Conservation (phyloP, 768 basidiomycete species). For the Tylopilus sp. region DNA sequence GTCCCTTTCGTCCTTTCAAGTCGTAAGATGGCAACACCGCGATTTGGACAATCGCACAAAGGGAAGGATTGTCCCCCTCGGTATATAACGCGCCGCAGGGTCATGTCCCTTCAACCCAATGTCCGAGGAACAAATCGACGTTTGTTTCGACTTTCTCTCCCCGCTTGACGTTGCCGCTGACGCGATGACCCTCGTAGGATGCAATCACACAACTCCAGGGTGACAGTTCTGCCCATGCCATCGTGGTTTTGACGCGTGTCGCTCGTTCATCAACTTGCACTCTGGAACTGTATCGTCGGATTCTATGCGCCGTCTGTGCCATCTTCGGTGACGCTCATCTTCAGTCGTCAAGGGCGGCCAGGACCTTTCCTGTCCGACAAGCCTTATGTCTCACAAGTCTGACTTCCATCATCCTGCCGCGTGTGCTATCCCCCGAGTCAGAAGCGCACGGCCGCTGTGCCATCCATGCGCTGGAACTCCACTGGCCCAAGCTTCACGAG, state of each 20-base stretch:
- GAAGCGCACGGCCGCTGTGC: background rate
- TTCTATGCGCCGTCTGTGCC: conserved; percentile 20
- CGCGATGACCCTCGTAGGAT: conserved; percentile 6
- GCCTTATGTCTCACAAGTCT: conserved; percentile 18
- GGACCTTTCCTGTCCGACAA: conserved; percentile 18
- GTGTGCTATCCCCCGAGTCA: too few relatives aligned
- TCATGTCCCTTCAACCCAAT: conserved; percentile 6
- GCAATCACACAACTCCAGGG: conserved; percentile 18
- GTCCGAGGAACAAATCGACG: conserved; percentile 18
- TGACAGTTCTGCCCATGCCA: conserved; percentile 22
- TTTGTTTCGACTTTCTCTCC: background rate
- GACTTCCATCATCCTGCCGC: conserved; percentile 10
- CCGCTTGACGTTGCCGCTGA: background rate
- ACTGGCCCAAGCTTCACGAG: conserved; percentile 18
- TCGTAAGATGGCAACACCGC: background rate
- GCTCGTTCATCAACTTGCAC: conserved; percentile 21
- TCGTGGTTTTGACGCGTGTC: conserved; percentile 14
- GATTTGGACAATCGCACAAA: too few relatives aligned
- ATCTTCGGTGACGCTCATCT: conserved; percentile 19
- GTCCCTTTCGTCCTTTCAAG: background rate
- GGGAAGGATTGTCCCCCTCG: background rate
- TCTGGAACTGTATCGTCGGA: conserved; percentile 13
- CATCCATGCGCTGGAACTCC: conserved; percentile 5
- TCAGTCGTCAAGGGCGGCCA: conserved; percentile 10
- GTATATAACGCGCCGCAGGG: background rate